Base-by-base conservation (phyloP, 139 green algal genomes). In the Raphidocelis subcapitata region DNA sequence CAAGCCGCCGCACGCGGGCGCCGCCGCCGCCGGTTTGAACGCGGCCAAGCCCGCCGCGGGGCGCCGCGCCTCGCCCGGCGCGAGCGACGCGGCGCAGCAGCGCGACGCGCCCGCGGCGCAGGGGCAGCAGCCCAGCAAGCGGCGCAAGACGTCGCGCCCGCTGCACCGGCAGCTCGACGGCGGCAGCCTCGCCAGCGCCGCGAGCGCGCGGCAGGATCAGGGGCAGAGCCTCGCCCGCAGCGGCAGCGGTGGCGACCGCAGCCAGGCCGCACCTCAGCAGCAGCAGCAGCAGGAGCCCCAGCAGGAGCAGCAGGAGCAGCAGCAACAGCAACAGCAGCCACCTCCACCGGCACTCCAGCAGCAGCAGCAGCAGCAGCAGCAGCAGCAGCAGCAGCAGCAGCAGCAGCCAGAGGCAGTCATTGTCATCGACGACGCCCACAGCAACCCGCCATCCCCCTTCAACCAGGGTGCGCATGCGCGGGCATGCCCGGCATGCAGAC, bases 81-180 rank as follows among this genome's bases (percentile, higher is more conserved):
- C 41, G 12, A 49, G 41, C 41, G 41, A 49, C 12, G 41, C 41
- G 41, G 41, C 41, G 41, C 41, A 49, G 41, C 41, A 8, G 41
- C 41, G 41, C 12, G 41, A 49, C 41, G 41, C 54, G 54, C 24
- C 54, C 10, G 15, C 54, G 10, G 54, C 54, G 54, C 10, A 8
- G 12, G 54, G 10, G 54, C 54, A 29, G 54, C 54, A 61, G 54
- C 24, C 71, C 23, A 65, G 47, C 71, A 77, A 77, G 62, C 46
- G 71, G 32, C 61, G 71, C 24, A 77, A 77, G 62, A 77, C 71
- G 3, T 61, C 24, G 37, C 70, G 64, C 24, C 71, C 71, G 24
- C 71, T 64, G 62, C 61, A 70, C 33, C 31, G 62, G 55, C 61
- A 62, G 41, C 3, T 31, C 24, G 59, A 36, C 23, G 32, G 52